Evolutionary conservation across 225 moss, liverwort and hornwort genomes (phyloP), one percentile per base, ranked within the genome.

Genomic region (Climacium dendroides): DNA sequence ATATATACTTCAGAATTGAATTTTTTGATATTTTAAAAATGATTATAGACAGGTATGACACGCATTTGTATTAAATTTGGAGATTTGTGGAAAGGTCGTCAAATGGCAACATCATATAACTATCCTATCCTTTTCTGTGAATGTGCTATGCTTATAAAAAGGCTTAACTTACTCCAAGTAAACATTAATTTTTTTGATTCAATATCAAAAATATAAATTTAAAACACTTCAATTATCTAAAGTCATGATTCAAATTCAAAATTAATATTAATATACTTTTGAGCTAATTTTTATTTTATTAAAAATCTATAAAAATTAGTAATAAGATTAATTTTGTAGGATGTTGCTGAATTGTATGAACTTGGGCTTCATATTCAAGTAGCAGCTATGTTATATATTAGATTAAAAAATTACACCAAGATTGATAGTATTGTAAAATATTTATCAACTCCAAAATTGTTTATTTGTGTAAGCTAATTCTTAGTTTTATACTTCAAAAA

Each of bases 341-440:
- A 93, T 87, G 90, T 37, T 72, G 93, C 87, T 60, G 91, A 91
- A 78, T 78, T 91, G 2, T 93, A 91, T 89, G 93, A 91, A 62
- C 22, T 86, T 72, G 91, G 87, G 37, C 15, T 64, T 85, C 93
- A 93, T 87, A 30, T 87, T 50, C 83, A 93, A 63, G 66, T 85
- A 45, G 90, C 91, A 20, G 15, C 74, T 28, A 81, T 83, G 7
- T 15, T 78, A 2, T 93, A 89, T 22, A 89, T 87, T 64, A 53
- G 5, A 58, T 58, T 85, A 20, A 91, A 86, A 87, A 86, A 72
- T 28, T 59, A 83, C 4, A 82, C 39, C 13, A 93, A 90, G 17
- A 64, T 90, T 58, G 28, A 28, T 8, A 53, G 69, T 28, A 85
- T 89, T 60, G 6, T 89, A 4, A 82, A 55, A 73, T 3, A 48